These are phyloP conservation scores for Boletus rubroflammeus DNA, from an alignment of 768 basidiomycete genomes.

Conservation along the genomic window DNA sequence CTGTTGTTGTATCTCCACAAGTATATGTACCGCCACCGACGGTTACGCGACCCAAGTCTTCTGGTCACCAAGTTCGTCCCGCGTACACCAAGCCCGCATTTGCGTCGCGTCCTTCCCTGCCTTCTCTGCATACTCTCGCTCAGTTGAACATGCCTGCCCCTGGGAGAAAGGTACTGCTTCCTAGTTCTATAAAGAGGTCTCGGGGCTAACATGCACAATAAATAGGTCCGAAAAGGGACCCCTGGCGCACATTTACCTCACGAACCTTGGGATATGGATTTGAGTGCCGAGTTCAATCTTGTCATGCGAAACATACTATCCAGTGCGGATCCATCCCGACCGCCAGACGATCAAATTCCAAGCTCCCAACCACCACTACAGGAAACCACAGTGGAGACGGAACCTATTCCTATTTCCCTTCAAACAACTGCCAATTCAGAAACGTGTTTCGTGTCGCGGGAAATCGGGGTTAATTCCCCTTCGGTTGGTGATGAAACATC, in stretches of 20 bases:
- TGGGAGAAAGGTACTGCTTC: slow-evolving; percentile 33
- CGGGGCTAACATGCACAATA: background rate
- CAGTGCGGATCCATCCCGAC: background rate
- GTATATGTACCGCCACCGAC: slow-evolving; percentile 5
- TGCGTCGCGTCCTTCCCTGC: slow-evolving; percentile 38
- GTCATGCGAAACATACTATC: background rate
- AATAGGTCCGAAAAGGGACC: slow-evolving; percentile 39
- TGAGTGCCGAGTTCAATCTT: slow-evolving; percentile 13
- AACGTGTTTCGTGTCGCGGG: slow-evolving; percentile 6
- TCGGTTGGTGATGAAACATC: slow-evolving; percentile 20
- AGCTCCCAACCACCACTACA: background rate
- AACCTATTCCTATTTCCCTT: background rate
- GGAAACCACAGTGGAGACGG: background rate
- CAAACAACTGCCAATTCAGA: background rate
- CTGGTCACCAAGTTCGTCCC: slow-evolving; percentile 35
- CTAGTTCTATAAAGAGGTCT: background rate
- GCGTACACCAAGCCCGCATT: slow-evolving; percentile 43
- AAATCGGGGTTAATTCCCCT: slow-evolving; percentile 5
- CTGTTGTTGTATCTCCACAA: slow-evolving; percentile 14
- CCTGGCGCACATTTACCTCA: slow-evolving; percentile 42
- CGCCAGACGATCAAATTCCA: background rate
- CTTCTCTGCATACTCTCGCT: slow-evolving; percentile 39
- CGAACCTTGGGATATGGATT: slow-evolving; percentile 39
- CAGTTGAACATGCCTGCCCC: slow-evolving; percentile 34
- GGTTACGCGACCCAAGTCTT: slow-evolving; percentile 31